These are phyloP conservation scores for Euryodendron excelsum DNA, from an alignment of 148 eudicot species.

Conservation along the genomic window DNA sequence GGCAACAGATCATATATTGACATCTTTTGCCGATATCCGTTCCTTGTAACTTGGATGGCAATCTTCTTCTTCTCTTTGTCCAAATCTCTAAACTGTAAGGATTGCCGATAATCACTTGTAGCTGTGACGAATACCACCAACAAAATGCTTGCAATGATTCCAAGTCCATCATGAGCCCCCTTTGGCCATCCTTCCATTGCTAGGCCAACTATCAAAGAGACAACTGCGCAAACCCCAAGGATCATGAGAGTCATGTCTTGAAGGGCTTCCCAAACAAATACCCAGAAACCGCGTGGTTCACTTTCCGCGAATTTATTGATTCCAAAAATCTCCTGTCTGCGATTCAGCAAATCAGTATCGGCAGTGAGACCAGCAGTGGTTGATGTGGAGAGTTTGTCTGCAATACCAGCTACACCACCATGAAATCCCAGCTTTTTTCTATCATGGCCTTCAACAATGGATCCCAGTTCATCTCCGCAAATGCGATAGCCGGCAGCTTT, in stretches of 20 bases:
- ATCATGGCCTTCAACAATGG: slow-evolving; percentile 71
- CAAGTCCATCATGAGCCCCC: slow-evolving; percentile 86
- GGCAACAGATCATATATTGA: slow-evolving; percentile 27
- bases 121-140: slow-evolving; percentile 37
- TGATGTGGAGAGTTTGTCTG: slow-evolving; percentile 62
- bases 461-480: slow-evolving; percentile 71
- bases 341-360: slow-evolving; percentile 32
- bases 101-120: slow-evolving; percentile 25
- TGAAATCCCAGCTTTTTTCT: slow-evolving; percentile 58
- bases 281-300: slow-evolving; percentile 61
- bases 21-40: slow-evolving; percentile 27
- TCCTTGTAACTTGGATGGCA: slow-evolving; percentile 25
- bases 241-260: slow-evolving; percentile 97
- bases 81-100: slow-evolving; percentile 26
- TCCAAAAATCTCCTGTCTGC: slow-evolving; percentile 64
- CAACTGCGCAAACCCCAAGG: slow-evolving; percentile 78
- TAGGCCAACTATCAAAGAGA: slow-evolving; percentile 79
- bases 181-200: slow-evolving; percentile 88
- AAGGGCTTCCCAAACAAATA: slow-evolving; percentile 90
- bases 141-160: slow-evolving; percentile 26
- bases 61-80: slow-evolving; percentile 32
- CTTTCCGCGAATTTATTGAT: slow-evolving; percentile 74
- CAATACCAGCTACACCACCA: slow-evolving; percentile 58
- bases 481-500: slow-evolving; percentile 71
- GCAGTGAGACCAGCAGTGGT: slow-evolving; percentile 49